A percentile compares a stretch with the other conserved stretches of the same genome.
Evolutionary conservation across 805 yeast genomes (phyloP).

Genomic region (Metschnikowia rubicola): DNA sequence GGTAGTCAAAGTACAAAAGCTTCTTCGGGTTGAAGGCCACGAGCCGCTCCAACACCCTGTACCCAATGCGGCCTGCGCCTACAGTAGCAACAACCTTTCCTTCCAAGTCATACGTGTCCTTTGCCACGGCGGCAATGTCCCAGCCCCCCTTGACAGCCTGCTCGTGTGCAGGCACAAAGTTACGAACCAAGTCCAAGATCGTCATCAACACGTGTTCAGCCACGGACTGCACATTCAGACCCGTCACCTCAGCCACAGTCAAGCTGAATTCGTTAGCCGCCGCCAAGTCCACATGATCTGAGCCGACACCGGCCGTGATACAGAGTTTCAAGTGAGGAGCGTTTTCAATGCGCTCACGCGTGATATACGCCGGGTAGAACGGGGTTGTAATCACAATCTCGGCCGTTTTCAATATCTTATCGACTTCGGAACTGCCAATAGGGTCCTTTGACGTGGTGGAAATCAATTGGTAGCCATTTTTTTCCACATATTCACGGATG

Average conservation of each 20-base stretch:
- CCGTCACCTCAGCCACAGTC: conserved; percentile 76
- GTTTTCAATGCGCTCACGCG: conserved; percentile 59
- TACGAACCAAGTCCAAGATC: conserved; percentile 65
- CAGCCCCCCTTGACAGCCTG: conserved; percentile 60
- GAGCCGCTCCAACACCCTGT: conserved; percentile 67
- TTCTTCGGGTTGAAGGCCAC: conserved; percentile 73
- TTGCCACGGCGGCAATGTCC: conserved; percentile 73
- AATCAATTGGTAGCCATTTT: conserved; percentile 62
- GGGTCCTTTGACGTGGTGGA: conserved; percentile 68
- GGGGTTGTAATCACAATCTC: conserved; percentile 80
- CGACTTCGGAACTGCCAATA: conserved; percentile 54
- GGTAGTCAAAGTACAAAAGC: conserved; percentile 72
- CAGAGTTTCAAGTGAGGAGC: conserved; percentile 70
- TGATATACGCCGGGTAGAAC: conserved; percentile 76
- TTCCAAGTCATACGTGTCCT: conserved; percentile 71
- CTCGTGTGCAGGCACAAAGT: conserved; percentile 76
- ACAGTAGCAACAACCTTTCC: conserved; percentile 76
- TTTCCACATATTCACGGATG: conserved; percentile 58
- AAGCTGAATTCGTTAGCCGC: conserved; percentile 63
- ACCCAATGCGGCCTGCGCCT: conserved; percentile 81
- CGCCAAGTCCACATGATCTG: conserved; percentile 73
- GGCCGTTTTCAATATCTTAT: conserved; percentile 64
- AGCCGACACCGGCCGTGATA: conserved; percentile 82
- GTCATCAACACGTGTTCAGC: conserved; percentile 81
- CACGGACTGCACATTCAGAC: conserved; percentile 75